Evolutionary conservation across 2,329 filamentous ascomycete genomes (phyloP).

Genomic region (Sporothrix sp.): DNA sequence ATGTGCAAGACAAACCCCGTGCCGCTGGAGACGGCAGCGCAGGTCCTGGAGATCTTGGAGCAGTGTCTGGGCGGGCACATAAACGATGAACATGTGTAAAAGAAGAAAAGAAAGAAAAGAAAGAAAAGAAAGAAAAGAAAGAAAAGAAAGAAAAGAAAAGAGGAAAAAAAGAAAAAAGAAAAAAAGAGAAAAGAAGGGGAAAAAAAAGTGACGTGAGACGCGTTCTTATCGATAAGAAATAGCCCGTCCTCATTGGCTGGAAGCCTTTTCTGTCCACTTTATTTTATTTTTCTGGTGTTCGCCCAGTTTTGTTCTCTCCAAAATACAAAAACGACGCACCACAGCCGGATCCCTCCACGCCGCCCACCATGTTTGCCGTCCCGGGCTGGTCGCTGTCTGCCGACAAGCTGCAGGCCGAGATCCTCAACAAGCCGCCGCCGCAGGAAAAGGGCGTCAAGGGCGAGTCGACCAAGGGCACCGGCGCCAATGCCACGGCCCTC

Average conservation of each 20-base stretch:
- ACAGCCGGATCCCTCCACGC: background rate
- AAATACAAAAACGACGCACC: background rate
- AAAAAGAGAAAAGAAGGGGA: too few species aligned
- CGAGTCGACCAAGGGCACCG: conserved; percentile 29
- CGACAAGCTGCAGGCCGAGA: conserved; percentile 61
- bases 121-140: background rate
- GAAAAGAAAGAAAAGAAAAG: too few species aligned
- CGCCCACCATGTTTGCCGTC: conserved; percentile 71
- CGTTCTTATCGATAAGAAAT: background rate
- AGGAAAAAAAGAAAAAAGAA: too few species aligned
- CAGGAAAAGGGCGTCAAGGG: conserved; percentile 18
- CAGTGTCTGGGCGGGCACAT: conserved; percentile 19
- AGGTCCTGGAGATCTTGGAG: conserved; percentile 41
- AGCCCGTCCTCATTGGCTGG: too few species aligned
- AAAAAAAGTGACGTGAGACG: background rate
- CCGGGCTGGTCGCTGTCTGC: conserved; percentile 82
- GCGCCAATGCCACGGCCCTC: conserved; percentile 11
- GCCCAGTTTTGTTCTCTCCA: too few species aligned
- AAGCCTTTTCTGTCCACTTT: too few species aligned
- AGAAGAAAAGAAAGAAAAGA: background rate
- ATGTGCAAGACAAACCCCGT: conserved; percentile 38
- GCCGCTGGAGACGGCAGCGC: conserved; percentile 32
- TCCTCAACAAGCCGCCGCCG: conserved; percentile 24
- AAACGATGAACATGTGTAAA: too few species aligned
- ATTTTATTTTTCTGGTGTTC: background rate